Percentiles rank a stretch among this genome's conserved stretches.
These are phyloP conservation scores for Spathaspora hagerdaliae DNA, from an alignment of 805 yeast genomes.

Conservation along the genomic window DNA sequence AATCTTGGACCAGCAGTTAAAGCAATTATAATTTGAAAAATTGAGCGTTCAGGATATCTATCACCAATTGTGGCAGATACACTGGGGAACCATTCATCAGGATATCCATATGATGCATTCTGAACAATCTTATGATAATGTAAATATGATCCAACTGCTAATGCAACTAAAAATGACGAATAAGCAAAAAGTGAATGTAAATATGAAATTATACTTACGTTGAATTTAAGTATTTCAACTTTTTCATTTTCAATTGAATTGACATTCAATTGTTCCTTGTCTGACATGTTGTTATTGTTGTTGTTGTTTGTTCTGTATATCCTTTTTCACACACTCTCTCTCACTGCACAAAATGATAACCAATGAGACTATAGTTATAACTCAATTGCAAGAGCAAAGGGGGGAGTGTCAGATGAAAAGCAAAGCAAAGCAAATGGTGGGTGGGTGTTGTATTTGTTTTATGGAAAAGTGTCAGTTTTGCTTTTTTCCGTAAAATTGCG, in stretches of 20 bases:
- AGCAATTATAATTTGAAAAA: slow-evolving; percentile 89
- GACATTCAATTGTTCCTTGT: not conserved
- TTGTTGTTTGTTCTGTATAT: too few species aligned
- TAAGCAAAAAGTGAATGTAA: slow-evolving; percentile 72
- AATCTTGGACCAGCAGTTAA: slow-evolving; percentile 92
- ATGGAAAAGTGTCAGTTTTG: too few species aligned
- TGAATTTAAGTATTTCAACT: slow-evolving; percentile 30
- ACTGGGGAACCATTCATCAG: slow-evolving; percentile 98
- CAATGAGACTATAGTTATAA: too few species aligned
- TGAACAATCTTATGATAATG: slow-evolving; percentile 87
- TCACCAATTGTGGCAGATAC: slow-evolving; percentile 98
- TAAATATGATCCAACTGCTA: slow-evolving; percentile 65
- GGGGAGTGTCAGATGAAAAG: too few species aligned
- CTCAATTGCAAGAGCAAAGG: too few species aligned
- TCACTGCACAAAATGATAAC: too few species aligned
- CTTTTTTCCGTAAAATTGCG: too few species aligned
- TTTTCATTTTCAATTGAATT: not conserved
- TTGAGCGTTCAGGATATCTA: slow-evolving; percentile 89
- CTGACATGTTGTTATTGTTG: slow-evolving; percentile 1
- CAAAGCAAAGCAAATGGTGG: too few species aligned
- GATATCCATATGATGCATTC: slow-evolving; percentile 84
- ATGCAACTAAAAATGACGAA: slow-evolving; percentile 72
- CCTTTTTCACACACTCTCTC: too few species aligned
- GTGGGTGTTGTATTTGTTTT: too few species aligned
- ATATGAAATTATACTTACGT: slow-evolving; percentile 63